phyloP scores from a whole-genome alignment of 1,284 basidiomycete species.

The Clitocybe nebularis region DNA sequence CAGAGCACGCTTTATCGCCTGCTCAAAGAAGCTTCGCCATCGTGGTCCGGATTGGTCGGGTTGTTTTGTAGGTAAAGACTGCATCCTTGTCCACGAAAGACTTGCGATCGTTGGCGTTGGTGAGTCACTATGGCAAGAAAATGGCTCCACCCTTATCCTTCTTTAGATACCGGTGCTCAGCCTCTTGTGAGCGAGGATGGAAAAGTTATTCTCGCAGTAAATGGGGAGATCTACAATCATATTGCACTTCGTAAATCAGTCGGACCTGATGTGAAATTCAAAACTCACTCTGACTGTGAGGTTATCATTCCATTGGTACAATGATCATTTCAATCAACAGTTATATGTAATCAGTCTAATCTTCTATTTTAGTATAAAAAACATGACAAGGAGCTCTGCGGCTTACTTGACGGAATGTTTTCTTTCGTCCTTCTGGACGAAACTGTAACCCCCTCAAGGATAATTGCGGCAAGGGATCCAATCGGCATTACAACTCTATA shows the following conservation, averaged over 20 bases:
- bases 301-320: conserved; percentile 90
- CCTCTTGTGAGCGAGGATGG: conserved; percentile 89
- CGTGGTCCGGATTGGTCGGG: conserved; percentile 97
- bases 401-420: conserved; percentile 96
- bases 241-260: conserved; percentile 74
- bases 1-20: conserved; percentile 74
- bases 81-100: conserved; percentile 85
- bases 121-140: conserved; percentile 38
- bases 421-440: conserved; percentile 96
- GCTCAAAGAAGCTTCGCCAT: conserved; percentile 87
- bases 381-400: conserved; percentile 73
- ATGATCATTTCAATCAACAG: no score
- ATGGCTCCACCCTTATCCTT: conserved; percentile 5
- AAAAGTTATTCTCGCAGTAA: conserved; percentile 87
- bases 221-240: conserved; percentile 99
- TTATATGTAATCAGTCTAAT: no score
- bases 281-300: conserved; percentile 98
- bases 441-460: conserved; percentile 81
- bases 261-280: conserved; percentile 74
- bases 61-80: conserved; percentile 80
- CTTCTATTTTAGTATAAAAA: conserved; percentile 68
- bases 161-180: conserved; percentile 91
- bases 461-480: conserved; percentile 96
- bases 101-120: conserved; percentile 98
- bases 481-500: conserved; percentile 98